Percentiles rank a stretch among this genome's conserved stretches.
Evolutionary conservation across 805 yeast species (phyloP).

Genomic region (Nakazawaea anatomiae): DNA sequence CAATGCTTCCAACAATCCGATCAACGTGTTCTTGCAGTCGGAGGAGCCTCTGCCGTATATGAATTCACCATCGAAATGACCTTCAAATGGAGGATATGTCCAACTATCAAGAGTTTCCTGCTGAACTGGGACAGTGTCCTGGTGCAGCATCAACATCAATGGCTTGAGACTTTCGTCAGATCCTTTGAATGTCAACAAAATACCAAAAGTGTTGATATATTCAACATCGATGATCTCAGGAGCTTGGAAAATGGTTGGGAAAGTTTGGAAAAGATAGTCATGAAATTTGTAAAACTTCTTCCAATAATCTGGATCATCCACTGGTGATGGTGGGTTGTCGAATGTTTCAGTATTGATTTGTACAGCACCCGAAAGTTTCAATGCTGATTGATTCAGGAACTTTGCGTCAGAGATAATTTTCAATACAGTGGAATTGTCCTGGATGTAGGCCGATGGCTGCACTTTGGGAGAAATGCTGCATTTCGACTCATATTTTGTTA

Average conservation of each 20-base stretch:
- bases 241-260: conserved; percentile 42
- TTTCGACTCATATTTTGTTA: background rate
- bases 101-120: conserved; percentile 44
- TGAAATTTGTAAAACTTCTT: conserved; percentile 29
- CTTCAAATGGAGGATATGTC: conserved; percentile 57
- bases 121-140: conserved; percentile 70
- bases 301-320: conserved; percentile 35
- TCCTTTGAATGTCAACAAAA: conserved; percentile 57
- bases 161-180: conserved; percentile 43
- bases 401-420: conserved; percentile 27
- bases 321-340: conserved; percentile 34
- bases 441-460: conserved; percentile 21
- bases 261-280: conserved; percentile 9
- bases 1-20: conserved; percentile 54
- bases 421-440: conserved; percentile 26
- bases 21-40: conserved; percentile 61
- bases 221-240: conserved; percentile 38
- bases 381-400: conserved; percentile 30
- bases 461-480: conserved; percentile 19
- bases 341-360: conserved; percentile 44
- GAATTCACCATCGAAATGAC: conserved; percentile 52
- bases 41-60: conserved; percentile 68
- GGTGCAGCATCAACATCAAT: conserved; percentile 58
- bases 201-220: conserved; percentile 49
- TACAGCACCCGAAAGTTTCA: conserved; percentile 42